Percentiles rank a stretch among this genome's conserved stretches.
phyloP scores from a whole-genome alignment of 371 early-diverging fungal genomes.

The Choanephora cucurbitarum region DNA sequence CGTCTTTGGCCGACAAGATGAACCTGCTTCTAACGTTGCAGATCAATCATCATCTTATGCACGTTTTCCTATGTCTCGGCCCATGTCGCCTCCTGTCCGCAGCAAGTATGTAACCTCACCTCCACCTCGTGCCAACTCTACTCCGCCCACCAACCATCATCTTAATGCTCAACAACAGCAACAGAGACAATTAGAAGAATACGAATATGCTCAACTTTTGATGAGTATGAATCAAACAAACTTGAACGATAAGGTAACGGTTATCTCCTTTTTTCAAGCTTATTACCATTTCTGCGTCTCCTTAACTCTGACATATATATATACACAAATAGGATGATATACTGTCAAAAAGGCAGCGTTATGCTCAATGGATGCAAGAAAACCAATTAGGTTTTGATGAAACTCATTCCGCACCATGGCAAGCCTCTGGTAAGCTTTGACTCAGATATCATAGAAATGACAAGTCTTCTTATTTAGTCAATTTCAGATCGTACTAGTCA shows the following conservation, averaged over 20 bases:
- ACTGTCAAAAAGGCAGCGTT: constrained; percentile 24
- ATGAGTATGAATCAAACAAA: constrained; percentile 19
- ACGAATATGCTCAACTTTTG: constrained; percentile 29
- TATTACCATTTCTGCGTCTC: too few species aligned
- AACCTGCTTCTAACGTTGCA: constrained; percentile 13
- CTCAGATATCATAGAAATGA: too few species aligned
- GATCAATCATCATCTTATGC: constrained; percentile 13
- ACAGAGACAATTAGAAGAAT: constrained; percentile 21
- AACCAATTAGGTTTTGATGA: too few species aligned
- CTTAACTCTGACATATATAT: neutral
- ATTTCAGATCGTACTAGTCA: too few species aligned
- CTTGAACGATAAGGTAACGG: constrained; percentile 20
- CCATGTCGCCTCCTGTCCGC: constrained; percentile 37
- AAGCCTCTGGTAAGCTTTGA: too few species aligned
- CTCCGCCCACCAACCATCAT: constrained; percentile 39
- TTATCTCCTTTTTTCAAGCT: too few species aligned
- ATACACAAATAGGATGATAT: constrained; percentile 1
- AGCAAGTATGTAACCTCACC: constrained; percentile 37
- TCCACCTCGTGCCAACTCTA: constrained; percentile 46
- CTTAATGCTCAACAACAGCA: too few species aligned
- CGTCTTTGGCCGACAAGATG: constrained; percentile 3
- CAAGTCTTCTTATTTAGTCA: too few species aligned
- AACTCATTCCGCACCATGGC: too few species aligned
- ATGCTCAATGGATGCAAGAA: constrained; percentile 32
- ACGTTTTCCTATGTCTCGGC: constrained; percentile 24